Conservation (phyloP, 768 basidiomycete species). For the Collybia sordida region DNA sequence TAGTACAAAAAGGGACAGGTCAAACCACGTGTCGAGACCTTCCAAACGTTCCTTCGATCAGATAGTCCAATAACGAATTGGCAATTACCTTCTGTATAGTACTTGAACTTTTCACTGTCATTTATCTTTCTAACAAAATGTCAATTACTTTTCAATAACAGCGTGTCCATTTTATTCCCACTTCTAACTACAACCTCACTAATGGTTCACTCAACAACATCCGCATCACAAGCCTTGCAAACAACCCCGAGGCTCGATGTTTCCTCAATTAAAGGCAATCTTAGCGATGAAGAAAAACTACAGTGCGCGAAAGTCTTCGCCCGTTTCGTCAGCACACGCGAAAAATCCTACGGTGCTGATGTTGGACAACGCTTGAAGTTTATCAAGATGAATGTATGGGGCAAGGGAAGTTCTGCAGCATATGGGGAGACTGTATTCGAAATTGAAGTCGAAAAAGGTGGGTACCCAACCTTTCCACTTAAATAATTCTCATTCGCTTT, state of each 20-base stretch:
- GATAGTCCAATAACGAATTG: background rate
- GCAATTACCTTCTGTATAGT: background rate
- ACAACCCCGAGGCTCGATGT: slow-evolving; percentile 20
- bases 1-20: background rate
- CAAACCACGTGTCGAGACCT: background rate
- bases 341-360: slow-evolving; percentile 33
- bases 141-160: background rate
- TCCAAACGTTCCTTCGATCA: too few relatives aligned
- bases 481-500: background rate
- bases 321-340: slow-evolving; percentile 34
- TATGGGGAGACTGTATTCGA: slow-evolving; percentile 38
- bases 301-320: slow-evolving; percentile 29
- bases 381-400: slow-evolving; percentile 35
- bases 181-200: slow-evolving; percentile 1
- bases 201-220: slow-evolving; percentile 1
- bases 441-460: slow-evolving; percentile 36
- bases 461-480: background rate
- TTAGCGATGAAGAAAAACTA: slow-evolving; percentile 36
- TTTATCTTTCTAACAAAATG: background rate
- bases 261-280: slow-evolving; percentile 38
- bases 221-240: background rate
- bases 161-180: background rate
- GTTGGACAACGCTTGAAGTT: slow-evolving; percentile 37
- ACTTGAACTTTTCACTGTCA: background rate
- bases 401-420: slow-evolving; percentile 8